These are phyloP conservation scores for Simplicillium sp. DNA, from an alignment of 2,329 filamentous ascomycete species.

Conservation along the genomic window DNA sequence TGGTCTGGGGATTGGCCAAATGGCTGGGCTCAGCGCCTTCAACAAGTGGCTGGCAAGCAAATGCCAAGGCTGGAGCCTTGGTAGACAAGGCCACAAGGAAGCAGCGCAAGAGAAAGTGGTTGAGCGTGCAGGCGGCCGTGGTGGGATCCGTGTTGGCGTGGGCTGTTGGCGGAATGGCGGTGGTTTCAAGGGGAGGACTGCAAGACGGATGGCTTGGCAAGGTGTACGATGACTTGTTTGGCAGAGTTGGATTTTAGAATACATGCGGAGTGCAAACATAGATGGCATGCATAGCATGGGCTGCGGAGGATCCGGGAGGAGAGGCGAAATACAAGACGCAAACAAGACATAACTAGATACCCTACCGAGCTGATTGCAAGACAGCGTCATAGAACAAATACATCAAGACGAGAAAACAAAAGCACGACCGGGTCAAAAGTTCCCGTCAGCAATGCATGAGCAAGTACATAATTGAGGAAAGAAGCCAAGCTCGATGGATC, in stretches of 20 bases:
- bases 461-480: too few relatives aligned
- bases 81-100: constrained; percentile 39
- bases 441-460: too few relatives aligned
- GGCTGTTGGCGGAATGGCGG: constrained; percentile 70
- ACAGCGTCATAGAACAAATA: too few relatives aligned
- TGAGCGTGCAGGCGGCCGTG: constrained; percentile 58
- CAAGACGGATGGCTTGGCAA: constrained; percentile 71
- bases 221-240: constrained; percentile 62
- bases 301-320: too few relatives aligned
- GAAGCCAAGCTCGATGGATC: too few relatives aligned
- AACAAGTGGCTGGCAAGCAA: constrained; percentile 35
- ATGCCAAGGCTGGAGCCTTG: constrained; percentile 25
- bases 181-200: constrained; percentile 63
- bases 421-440: too few relatives aligned
- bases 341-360: too few relatives aligned
- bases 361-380: too few relatives aligned
- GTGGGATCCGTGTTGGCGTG: constrained; percentile 55
- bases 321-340: too few relatives aligned
- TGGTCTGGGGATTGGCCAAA: constrained; percentile 76
- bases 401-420: too few relatives aligned
- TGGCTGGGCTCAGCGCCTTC: constrained; percentile 63
- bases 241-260: constrained; percentile 19
- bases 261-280: too few relatives aligned
- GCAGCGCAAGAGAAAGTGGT: constrained; percentile 56
- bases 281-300: too few relatives aligned